Evolutionary conservation across 2,329 filamentous ascomycete species (phyloP).

Genomic region (Stagonosporopsis rhizophila): DNA sequence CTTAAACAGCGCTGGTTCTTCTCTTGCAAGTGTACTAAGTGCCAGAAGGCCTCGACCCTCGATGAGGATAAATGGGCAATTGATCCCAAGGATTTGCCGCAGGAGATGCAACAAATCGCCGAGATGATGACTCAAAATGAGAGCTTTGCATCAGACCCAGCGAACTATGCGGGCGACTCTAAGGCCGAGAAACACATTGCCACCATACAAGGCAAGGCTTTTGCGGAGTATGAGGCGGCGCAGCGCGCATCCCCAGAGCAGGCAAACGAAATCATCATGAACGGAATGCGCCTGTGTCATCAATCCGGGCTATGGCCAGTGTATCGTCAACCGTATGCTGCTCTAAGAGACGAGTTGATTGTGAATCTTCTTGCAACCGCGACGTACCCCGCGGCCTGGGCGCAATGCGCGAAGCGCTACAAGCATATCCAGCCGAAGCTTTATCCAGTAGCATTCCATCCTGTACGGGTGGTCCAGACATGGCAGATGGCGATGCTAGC

Average conservation of each 20-base stretch:
- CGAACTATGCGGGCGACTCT: slow-evolving; percentile 37
- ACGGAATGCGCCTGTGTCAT: slow-evolving; percentile 52
- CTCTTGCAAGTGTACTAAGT: slow-evolving; percentile 63
- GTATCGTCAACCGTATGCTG: slow-evolving; percentile 62
- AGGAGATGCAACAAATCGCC: slow-evolving; percentile 31
- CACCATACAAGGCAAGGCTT: slow-evolving; percentile 36
- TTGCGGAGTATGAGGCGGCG: slow-evolving; percentile 33
- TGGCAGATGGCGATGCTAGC: slow-evolving; percentile 51
- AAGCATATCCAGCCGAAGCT: slow-evolving; percentile 60
- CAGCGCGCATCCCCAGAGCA: slow-evolving; percentile 34
- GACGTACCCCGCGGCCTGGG: slow-evolving; percentile 57
- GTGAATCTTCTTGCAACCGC: slow-evolving; percentile 54
- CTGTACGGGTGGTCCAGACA: slow-evolving; percentile 61
- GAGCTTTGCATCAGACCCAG: slow-evolving; percentile 25
- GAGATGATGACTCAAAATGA: slow-evolving; percentile 27
- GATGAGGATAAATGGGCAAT: slow-evolving; percentile 54
- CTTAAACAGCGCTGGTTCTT: slow-evolving; percentile 66
- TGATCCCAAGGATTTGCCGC: slow-evolving; percentile 35
- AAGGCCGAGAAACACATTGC: slow-evolving; percentile 37
- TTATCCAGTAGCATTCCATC: slow-evolving; percentile 59
- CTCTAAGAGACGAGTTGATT: slow-evolving; percentile 62
- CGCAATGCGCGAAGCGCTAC: slow-evolving; percentile 61
- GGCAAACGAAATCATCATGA: slow-evolving; percentile 46
- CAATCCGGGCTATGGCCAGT: slow-evolving; percentile 55
- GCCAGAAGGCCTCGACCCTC: slow-evolving; percentile 46